phyloP scores from a whole-genome alignment of 768 basidiomycete species.

The Porpolomopsis calyptriformis region DNA sequence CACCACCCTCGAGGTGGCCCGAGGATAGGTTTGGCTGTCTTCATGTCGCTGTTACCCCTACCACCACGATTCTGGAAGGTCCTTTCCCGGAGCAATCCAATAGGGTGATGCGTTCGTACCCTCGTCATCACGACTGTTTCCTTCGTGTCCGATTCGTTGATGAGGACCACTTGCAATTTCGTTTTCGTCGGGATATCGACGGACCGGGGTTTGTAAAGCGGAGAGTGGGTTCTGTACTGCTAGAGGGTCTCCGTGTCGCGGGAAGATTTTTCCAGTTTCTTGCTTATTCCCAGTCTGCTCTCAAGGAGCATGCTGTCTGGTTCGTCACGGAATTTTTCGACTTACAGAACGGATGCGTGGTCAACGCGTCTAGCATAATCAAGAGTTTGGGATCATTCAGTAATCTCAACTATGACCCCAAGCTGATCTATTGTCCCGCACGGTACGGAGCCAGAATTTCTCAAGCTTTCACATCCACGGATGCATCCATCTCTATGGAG shows the following conservation, averaged over 20 bases:
- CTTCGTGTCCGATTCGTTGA: constrained; percentile 56
- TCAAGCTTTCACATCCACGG: constrained; percentile 68
- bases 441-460: constrained; percentile 64
- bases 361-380: constrained; percentile 42
- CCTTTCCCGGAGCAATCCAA: constrained; percentile 53
- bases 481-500: constrained; percentile 38
- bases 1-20: constrained; percentile 16
- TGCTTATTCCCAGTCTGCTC: constrained; percentile 64
- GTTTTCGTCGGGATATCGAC: constrained; percentile 47
- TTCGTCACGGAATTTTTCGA: constrained; percentile 50
- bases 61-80: constrained; percentile 39
- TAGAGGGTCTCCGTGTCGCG: constrained; percentile 43
- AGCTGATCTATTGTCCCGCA: constrained; percentile 50
- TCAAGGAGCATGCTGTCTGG: constrained; percentile 61
- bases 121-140: constrained; percentile 40
- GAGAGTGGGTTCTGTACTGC: constrained; percentile 35
- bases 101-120: constrained; percentile 45
- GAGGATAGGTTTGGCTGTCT: constrained; percentile 32
- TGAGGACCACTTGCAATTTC: constrained; percentile 42
- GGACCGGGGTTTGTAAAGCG: constrained; percentile 36
- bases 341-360: constrained; percentile 15
- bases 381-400: constrained; percentile 43
- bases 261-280: constrained; percentile 50
- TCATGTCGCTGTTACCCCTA: constrained; percentile 45
- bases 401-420: constrained; percentile 32